phyloP scores from a whole-genome alignment of 1,284 basidiomycete species.

The Cutaneotrichosporon spelunceum region DNA sequence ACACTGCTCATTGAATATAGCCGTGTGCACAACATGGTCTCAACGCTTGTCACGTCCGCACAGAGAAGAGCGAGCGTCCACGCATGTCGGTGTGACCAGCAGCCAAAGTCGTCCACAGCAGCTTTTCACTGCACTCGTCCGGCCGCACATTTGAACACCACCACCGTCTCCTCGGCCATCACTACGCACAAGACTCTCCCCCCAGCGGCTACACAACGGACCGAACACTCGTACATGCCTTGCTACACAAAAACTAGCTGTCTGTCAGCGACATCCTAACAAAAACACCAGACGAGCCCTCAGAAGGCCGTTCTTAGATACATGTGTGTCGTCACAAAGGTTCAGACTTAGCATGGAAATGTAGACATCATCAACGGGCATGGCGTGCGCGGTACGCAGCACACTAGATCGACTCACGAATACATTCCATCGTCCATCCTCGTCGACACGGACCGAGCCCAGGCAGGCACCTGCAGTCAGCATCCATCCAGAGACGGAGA shows the following conservation, averaged over 20 bases:
- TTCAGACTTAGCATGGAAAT: conserved; percentile 51
- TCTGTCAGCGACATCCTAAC: conserved; percentile 7
- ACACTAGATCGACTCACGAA: conserved; percentile 14
- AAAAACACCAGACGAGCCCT: conserved; percentile 28
- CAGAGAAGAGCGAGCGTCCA: too few species aligned
- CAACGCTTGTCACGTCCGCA: too few species aligned
- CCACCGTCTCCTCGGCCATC: too few species aligned
- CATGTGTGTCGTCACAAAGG: conserved; percentile 37
- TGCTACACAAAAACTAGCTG: conserved; percentile 8
- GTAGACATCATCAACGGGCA: conserved; percentile 43
- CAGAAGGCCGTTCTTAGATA: conserved; percentile 48
- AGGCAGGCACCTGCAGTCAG: background rate
- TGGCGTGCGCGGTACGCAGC: background rate
- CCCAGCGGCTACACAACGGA: background rate
- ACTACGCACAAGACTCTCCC: too few species aligned
- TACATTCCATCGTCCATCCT: conserved; percentile 2
- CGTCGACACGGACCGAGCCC: background rate
- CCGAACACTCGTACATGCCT: background rate
- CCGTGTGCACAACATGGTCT: too few species aligned
- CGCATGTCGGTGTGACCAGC: too few species aligned
- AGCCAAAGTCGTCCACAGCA: too few species aligned
- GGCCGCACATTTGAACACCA: too few species aligned
- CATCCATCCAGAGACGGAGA: background rate
- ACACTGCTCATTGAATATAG: too few species aligned
- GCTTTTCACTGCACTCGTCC: too few species aligned